phyloP scores from a whole-genome alignment of 257 asterid genomes.

The Solanum pinnatisectum region DNA sequence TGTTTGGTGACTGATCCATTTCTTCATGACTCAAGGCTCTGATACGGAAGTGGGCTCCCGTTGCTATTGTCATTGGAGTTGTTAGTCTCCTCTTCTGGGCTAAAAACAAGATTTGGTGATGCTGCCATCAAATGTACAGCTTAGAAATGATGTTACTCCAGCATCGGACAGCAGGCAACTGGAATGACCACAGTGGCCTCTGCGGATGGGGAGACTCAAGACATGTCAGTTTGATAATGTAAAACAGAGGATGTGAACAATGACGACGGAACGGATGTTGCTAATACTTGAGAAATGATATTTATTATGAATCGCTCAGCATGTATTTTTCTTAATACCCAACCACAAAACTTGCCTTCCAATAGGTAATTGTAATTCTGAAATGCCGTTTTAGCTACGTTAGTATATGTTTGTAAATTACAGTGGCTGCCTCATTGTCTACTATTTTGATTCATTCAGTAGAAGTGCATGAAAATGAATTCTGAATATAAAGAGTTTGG shows the following conservation, averaged over 20 bases:
- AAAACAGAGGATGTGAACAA: not conserved
- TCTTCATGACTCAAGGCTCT: conserved; percentile 44
- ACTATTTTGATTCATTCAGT: not conserved
- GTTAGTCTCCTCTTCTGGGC: conserved; percentile 76
- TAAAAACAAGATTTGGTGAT: conserved; percentile 72
- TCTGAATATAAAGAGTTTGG: not conserved
- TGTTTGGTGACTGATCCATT: not conserved
- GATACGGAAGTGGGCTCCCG: conserved; percentile 90
- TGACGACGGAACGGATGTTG: not conserved
- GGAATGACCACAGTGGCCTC: not conserved
- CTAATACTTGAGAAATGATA: not conserved
- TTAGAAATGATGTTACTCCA: not conserved
- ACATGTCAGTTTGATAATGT: not conserved
- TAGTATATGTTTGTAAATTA: not conserved
- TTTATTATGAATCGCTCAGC: not conserved
- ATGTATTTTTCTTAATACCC: not conserved
- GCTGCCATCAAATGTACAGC: conserved; percentile 5
- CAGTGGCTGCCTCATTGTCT: not conserved
- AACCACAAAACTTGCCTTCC: not conserved
- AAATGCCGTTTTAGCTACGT: not conserved
- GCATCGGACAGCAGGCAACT: not conserved
- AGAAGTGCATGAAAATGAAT: not conserved
- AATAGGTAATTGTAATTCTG: not conserved
- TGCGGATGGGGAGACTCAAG: not conserved
- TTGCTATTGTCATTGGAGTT: conserved; percentile 71